phyloP scores from a whole-genome alignment of 2,329 filamentous ascomycete species.

The Ciborinia camelliae region DNA sequence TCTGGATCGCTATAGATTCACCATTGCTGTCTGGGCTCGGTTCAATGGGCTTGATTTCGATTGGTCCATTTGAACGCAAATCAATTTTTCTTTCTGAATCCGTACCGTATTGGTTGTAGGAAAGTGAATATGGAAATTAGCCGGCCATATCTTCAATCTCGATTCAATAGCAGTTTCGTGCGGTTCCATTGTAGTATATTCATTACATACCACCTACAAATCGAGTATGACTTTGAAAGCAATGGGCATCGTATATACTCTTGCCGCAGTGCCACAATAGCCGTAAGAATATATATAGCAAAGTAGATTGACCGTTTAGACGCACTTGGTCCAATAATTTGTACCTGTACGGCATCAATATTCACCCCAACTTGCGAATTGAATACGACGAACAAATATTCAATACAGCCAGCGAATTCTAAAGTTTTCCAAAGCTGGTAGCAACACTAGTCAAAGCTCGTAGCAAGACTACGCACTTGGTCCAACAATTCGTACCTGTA shows the following conservation, averaged over 20 bases:
- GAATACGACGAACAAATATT: neutral
- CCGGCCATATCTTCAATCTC: too few species aligned
- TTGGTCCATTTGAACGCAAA: too few species aligned
- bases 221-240: neutral
- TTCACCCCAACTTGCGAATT: neutral
- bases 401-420: neutral
- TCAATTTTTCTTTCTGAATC: too few species aligned
- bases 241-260: neutral
- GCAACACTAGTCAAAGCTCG: too few species aligned
- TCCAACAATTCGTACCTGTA: too few species aligned
- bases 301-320: neutral
- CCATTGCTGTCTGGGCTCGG: too few species aligned
- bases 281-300: neutral
- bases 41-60: too few species aligned
- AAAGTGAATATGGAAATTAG: neutral
- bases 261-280: neutral
- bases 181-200: neutral
- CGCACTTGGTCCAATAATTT: neutral
- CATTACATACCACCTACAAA: neutral
- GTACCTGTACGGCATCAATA: neutral
- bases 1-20: too few species aligned
- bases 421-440: too few species aligned
- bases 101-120: neutral
- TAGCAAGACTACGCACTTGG: neutral
- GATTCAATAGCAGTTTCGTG: neutral